Evolutionary conservation across 768 basidiomycete genomes (phyloP).

Genomic region (Leccinum broughii): DNA sequence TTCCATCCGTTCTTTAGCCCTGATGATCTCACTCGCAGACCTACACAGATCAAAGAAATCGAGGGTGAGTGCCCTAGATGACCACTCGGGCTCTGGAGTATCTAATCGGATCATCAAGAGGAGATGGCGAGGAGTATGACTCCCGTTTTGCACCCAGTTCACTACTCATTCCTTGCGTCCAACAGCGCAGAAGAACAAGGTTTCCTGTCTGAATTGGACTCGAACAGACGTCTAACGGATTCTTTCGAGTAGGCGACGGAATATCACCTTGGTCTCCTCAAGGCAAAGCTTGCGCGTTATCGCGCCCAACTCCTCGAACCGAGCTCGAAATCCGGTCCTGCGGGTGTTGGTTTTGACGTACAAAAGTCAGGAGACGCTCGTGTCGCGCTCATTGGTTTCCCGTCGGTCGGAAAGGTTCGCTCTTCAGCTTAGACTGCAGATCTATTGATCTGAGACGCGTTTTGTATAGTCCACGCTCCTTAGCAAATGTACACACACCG

Average conservation of each 20-base stretch:
- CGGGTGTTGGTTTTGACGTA: slow-evolving; percentile 86
- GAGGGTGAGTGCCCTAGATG: slow-evolving; percentile 64
- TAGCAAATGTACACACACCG: slow-evolving; percentile 89
- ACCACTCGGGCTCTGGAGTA: not conserved
- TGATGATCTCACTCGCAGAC: slow-evolving; percentile 10
- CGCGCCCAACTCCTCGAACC: slow-evolving; percentile 95
- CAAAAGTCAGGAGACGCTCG: slow-evolving; percentile 87
- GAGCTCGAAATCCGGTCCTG: slow-evolving; percentile 74
- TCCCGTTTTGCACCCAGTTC: not conserved
- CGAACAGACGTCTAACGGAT: slow-evolving; percentile 12
- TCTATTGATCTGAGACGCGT: slow-evolving; percentile 8
- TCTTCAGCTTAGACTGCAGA: not conserved
- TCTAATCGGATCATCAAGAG: slow-evolving; percentile 49
- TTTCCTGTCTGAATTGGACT: slow-evolving; percentile 23
- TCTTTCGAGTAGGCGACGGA: slow-evolving; percentile 72
- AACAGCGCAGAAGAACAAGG: slow-evolving; percentile 95
- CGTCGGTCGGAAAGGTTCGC: slow-evolving; percentile 84
- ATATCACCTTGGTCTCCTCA: slow-evolving; percentile 90
- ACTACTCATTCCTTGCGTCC: not conserved
- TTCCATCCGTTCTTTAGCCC: slow-evolving; percentile 3
- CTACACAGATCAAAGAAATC: slow-evolving; percentile 84
- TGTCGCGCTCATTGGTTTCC: slow-evolving; percentile 92
- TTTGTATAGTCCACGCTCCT: slow-evolving; percentile 77
- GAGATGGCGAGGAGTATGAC: slow-evolving; percentile 95
- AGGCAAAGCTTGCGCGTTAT: slow-evolving; percentile 94